Evolutionary conservation across 169 alveolate species (phyloP).

Genomic region (Eimeria zaria): DNA sequence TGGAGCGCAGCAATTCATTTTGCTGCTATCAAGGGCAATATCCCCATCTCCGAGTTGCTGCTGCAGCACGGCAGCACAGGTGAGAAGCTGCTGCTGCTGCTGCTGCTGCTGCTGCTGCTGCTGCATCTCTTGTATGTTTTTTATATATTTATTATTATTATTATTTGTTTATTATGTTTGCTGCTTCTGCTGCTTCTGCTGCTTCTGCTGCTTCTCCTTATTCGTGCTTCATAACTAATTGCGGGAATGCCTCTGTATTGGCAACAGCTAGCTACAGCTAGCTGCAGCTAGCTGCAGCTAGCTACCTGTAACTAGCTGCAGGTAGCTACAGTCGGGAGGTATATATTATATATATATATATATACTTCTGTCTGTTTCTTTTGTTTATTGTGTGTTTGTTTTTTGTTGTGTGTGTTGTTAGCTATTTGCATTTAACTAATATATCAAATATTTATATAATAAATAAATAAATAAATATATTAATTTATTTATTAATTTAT

Average conservation of each 20-base stretch:
- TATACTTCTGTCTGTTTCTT: too few relatives aligned
- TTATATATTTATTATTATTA: background rate
- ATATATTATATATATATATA: too few relatives aligned
- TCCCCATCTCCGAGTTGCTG: slow-evolving; percentile 83
- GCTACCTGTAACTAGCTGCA: slow-evolving; percentile 4
- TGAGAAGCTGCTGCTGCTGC: background rate
- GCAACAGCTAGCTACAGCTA: background rate
- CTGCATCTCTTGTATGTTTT: too few relatives aligned
- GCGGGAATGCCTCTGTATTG: background rate
- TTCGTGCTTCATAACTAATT: background rate
- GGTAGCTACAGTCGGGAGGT: too few relatives aligned
- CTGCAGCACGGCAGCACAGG: slow-evolving; percentile 87
- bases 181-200: background rate
- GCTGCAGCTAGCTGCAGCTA: slow-evolving; percentile 26
- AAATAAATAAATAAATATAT: too few relatives aligned
- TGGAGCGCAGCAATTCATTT: slow-evolving; percentile 89
- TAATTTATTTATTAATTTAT: background rate
- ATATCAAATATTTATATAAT: too few relatives aligned
- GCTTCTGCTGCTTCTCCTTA: background rate
- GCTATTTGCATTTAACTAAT: too few relatives aligned
- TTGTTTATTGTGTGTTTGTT: background rate
- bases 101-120: too few relatives aligned
- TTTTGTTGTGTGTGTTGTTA: background rate
- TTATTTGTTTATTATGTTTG: background rate
- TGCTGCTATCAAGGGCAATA: slow-evolving; percentile 88